A percentile compares a stretch with the other conserved stretches of the same genome.
These are phyloP conservation scores for Striga hermonthica DNA, from an alignment of 305 asterid species.

Conservation along the genomic window DNA sequence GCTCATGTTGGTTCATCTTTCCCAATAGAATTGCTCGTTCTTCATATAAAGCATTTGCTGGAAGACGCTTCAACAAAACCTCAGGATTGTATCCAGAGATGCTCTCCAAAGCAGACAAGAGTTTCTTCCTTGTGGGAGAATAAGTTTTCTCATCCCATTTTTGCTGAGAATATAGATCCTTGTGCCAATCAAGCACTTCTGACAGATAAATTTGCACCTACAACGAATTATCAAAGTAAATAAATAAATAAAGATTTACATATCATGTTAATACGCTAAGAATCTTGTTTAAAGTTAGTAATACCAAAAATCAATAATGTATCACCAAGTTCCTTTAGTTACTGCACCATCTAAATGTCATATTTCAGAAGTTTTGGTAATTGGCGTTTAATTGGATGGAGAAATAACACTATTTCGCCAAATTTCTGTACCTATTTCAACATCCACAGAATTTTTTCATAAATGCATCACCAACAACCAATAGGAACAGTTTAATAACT, in stretches of 20 bases:
- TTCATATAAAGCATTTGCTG: conserved; percentile 83
- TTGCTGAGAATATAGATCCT: conserved; percentile 70
- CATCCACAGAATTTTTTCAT: no score
- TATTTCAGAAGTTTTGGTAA: conserved; percentile 10
- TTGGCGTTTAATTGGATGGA: neutral
- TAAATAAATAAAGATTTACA: conserved; percentile 17
- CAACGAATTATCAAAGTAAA: conserved; percentile 26
- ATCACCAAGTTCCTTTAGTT: conserved; percentile 24
- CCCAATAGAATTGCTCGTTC: conserved; percentile 93
- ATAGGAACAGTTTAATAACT: conserved; percentile 8
- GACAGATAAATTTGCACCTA: conserved; percentile 97
- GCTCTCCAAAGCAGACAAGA: conserved; percentile 83
- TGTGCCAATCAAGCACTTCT: conserved; percentile 88
- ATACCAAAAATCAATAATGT: conserved; percentile 11
- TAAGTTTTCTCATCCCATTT: conserved; percentile 89
- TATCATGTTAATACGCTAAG: conserved; percentile 14
- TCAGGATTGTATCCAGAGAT: conserved; percentile 89
- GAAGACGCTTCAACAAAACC: conserved; percentile 78
- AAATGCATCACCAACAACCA: conserved; percentile 3
- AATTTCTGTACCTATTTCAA: no score
- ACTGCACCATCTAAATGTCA: conserved; percentile 18
- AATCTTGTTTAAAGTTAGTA: conserved; percentile 6
- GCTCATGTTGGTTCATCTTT: conserved; percentile 94
- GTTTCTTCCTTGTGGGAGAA: conserved; percentile 85
- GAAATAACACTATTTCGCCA: no score